Base-by-base conservation (phyloP, 2,329 filamentous ascomycete genomes). In the Ophiostoma ips region DNA sequence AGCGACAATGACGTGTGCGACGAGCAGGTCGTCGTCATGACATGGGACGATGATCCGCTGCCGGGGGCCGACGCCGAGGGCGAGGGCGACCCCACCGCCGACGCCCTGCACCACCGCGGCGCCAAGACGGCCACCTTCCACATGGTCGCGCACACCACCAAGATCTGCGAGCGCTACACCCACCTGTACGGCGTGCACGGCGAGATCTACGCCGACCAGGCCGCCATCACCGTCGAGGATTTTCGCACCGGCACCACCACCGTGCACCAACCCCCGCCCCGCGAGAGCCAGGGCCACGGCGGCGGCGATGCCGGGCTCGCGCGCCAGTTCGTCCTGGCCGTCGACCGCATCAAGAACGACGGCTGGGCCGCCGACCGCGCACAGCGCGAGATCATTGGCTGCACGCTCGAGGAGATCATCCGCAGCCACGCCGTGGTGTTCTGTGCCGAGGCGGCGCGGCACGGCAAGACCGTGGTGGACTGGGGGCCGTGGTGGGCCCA, bases 1-100 rank as follows among this genome's bases (percentile, higher is more conserved):
- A 72, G 82, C 5, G 88, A 94, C 66, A 98, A 96, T 66, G 81
- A 94, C 60, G 92, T 96, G 38, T 87, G 82, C 59, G 92, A 98
- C 63, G 87, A 96, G 60, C 90, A 96, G 64, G 76, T 83, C 24
- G 92, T 96, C 18, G 90, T 84, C 0, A 78, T 96, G 48, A 79
- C 76, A 4, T 96, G 90, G 88, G 83, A 88, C 12, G 86, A 94
- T 41, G 81, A 85, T 53, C 68, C 68, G 0, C 56, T 70, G 2
- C 60, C 64, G 7, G 31, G 13, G 6, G 28, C 13, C 10, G 44
- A 51, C 5, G n/a, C 21, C 41, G 31, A 52, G 51, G 18, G n/a
- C 21, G 16, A 7, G 10, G 18, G 6, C 31, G 41, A 49, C 28
- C 21, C 49, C 18, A 46, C 54, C 41, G 38, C 57, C 47, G 51